Evolutionary conservation across 495 filamentous ascomycete genomes (phyloP).

Genomic region (Glutinoglossum americanum): DNA sequence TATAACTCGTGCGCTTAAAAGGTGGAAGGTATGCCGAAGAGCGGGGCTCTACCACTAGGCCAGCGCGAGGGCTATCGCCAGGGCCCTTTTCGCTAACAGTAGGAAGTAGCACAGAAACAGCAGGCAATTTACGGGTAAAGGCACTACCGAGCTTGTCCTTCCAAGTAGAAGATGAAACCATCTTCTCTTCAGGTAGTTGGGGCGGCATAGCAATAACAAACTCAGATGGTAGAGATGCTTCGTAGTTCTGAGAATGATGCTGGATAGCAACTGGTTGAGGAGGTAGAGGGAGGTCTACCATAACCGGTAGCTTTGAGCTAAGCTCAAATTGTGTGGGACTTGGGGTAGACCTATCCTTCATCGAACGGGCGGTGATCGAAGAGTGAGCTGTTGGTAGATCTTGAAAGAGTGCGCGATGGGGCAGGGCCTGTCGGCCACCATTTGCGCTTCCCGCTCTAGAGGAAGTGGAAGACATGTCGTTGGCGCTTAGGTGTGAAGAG

Average conservation of each 20-base stretch:
- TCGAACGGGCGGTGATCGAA: conserved; percentile 3
- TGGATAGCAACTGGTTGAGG: neutral
- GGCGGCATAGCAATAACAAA: neutral
- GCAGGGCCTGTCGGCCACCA: neutral
- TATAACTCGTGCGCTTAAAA: neutral
- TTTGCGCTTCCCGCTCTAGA: neutral
- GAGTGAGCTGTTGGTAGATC: neutral
- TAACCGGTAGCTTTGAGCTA: neutral
- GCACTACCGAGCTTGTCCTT: neutral
- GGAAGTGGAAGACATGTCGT: conserved; percentile 13
- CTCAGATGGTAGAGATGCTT: neutral
- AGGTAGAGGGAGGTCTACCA: neutral
- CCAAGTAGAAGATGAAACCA: neutral
- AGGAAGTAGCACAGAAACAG: neutral
- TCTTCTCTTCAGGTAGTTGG: neutral
- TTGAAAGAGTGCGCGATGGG: conserved; percentile 1
- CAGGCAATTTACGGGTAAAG: neutral
- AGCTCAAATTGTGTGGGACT: neutral
- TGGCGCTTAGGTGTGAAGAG: conserved; percentile 13
- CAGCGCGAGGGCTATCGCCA: neutral
- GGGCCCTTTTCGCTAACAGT: neutral
- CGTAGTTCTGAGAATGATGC: neutral
- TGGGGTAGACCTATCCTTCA: neutral
- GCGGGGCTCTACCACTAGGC: neutral
- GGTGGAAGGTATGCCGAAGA: neutral